Percentiles rank a stretch among this genome's conserved stretches.
Conservation (phyloP, 305 asterid species). For the Stenogyne calaminthoides region DNA sequence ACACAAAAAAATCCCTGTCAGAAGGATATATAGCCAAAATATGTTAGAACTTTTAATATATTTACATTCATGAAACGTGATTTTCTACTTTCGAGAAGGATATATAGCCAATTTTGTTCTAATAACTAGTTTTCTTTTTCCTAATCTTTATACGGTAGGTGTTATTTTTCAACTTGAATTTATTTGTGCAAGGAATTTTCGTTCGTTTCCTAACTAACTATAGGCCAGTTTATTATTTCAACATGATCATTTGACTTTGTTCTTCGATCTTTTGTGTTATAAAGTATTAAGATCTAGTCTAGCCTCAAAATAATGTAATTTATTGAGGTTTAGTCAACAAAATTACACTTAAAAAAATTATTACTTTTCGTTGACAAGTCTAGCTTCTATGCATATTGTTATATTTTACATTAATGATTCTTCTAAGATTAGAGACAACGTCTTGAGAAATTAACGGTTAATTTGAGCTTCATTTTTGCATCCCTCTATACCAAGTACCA, state of each 20-base stretch:
- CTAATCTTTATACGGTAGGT: background rate
- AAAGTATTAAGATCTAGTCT: background rate
- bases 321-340: conserved; percentile 11
- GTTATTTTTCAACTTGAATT: background rate
- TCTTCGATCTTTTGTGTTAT: background rate
- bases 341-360: conserved; percentile 10
- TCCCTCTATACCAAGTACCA: no score
- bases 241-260: background rate
- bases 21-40: no score
- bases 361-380: background rate
- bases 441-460: no score
- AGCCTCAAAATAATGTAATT: background rate
- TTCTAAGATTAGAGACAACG: background rate
- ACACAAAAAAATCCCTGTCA: no score
- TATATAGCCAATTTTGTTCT: no score
- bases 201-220: background rate
- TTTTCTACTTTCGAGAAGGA: background rate
- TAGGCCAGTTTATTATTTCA: background rate
- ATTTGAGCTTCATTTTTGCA: no score
- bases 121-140: no score
- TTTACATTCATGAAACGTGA: background rate
- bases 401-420: background rate
- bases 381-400: background rate
- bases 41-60: no score
- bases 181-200: background rate